Conservation (phyloP, 208 protist species). For the Leishmania tropica region DNA sequence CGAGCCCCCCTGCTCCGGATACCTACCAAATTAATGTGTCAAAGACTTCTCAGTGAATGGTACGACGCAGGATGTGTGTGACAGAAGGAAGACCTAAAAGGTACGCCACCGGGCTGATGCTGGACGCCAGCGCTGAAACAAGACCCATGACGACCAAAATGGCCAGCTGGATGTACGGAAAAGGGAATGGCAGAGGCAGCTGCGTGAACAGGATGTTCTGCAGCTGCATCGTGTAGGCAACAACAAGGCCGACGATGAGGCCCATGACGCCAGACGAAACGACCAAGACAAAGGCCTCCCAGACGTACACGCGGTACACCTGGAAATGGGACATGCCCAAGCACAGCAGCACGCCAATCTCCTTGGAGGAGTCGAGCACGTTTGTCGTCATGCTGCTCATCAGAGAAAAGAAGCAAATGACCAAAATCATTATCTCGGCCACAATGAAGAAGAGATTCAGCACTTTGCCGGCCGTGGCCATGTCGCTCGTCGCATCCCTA, state of each 20-base stretch:
- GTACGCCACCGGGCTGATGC: conserved; percentile 55
- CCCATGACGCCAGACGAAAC: conserved; percentile 90
- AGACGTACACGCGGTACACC: conserved; percentile 93
- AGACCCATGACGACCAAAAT: conserved; percentile 56
- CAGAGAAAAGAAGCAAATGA: conserved; percentile 95
- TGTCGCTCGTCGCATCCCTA: conserved; percentile 23
- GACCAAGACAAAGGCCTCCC: conserved; percentile 96
- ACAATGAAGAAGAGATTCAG: conserved; percentile 93
- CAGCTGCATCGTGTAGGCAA: conserved; percentile 92
- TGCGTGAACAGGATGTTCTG: conserved; percentile 93
- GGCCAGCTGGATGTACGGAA: conserved; percentile 85
- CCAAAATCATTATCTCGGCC: conserved; percentile 87
- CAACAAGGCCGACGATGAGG: conserved; percentile 83
- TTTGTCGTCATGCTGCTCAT: conserved; percentile 93
- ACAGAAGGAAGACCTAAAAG: conserved; percentile 62
- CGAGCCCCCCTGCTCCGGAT: neutral
- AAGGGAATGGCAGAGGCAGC: conserved; percentile 88
- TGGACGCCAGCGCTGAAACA: conserved; percentile 52
- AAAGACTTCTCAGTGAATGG: conserved; percentile 9
- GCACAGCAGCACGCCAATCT: conserved; percentile 94
- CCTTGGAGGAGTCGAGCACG: conserved; percentile 94
- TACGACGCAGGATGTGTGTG: conserved; percentile 68
- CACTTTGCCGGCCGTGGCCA: conserved; percentile 54
- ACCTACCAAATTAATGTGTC: neutral
- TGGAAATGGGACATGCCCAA: conserved; percentile 82